Conservation (phyloP, 2,329 filamentous ascomycete species). For the Pseudopyrenochaeta lycopersici region DNA sequence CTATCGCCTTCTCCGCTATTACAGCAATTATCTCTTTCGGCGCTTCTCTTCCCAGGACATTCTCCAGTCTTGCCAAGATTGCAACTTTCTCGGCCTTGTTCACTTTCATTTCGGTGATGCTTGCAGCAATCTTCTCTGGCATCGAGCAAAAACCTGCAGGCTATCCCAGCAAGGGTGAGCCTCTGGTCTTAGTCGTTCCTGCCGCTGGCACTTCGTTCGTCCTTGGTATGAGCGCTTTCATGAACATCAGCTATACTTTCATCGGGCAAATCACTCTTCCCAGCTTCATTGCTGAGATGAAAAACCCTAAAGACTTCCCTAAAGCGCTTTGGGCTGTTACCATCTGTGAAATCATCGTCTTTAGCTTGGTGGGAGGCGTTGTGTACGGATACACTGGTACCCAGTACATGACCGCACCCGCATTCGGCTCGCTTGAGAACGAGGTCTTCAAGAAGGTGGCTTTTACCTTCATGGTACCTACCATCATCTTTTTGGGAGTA, state of each 20-base stretch:
- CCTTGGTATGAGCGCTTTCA: constrained; percentile 82
- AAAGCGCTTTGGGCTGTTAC: constrained; percentile 93
- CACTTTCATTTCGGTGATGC: constrained; percentile 86
- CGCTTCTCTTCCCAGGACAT: constrained; percentile 85
- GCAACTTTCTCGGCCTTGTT: constrained; percentile 83
- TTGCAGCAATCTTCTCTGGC: constrained; percentile 83
- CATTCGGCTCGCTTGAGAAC: constrained; percentile 83
- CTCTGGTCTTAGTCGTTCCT: constrained; percentile 74
- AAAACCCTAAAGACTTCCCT: constrained; percentile 80
- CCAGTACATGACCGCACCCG: constrained; percentile 86
- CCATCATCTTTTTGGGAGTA: constrained; percentile 89
- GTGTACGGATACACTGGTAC: constrained; percentile 90
- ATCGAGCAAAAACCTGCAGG: constrained; percentile 77
- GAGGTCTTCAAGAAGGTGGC: constrained; percentile 83
- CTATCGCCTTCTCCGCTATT: constrained; percentile 80
- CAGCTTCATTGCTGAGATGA: constrained; percentile 96
- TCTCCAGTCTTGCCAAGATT: constrained; percentile 79
- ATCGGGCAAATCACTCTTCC: constrained; percentile 95
- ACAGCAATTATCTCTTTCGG: constrained; percentile 78
- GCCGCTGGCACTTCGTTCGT: constrained; percentile 79
- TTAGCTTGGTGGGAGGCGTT: constrained; percentile 81
- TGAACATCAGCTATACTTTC: constrained; percentile 96
- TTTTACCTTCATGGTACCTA: constrained; percentile 96
- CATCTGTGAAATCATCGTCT: constrained; percentile 85
- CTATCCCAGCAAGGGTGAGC: constrained; percentile 67